Conservation (phyloP, 495 filamentous ascomycete species). For the Echria macrotheca region DNA sequence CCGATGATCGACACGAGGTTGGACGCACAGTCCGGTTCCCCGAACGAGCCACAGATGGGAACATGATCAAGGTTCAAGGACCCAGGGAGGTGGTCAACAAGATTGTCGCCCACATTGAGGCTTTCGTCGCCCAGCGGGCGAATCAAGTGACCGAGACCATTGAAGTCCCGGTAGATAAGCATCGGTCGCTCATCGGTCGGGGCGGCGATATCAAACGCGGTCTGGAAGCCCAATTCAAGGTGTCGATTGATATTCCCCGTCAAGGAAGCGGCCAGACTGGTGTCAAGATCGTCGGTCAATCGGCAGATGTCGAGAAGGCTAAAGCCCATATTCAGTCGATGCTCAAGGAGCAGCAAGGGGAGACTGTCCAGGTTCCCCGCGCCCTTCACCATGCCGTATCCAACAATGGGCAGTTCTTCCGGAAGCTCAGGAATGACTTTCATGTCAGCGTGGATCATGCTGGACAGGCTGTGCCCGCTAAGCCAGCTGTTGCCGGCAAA, state of each 20-base stretch:
- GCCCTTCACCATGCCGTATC: constrained; percentile 76
- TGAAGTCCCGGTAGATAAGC: constrained; percentile 81
- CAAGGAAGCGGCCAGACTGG: constrained; percentile 62
- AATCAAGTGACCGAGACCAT: constrained; percentile 69
- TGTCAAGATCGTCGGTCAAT: constrained; percentile 78
- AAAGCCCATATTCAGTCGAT: constrained; percentile 75
- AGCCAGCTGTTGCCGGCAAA: constrained; percentile 45
- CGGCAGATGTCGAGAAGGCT: constrained; percentile 72
- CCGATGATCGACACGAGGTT: constrained; percentile 71
- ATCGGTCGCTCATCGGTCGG: constrained; percentile 84
- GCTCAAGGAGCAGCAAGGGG: constrained; percentile 80
- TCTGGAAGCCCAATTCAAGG: constrained; percentile 84
- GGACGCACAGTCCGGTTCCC: constrained; percentile 90
- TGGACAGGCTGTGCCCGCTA: constrained; percentile 66
- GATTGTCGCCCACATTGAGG: constrained; percentile 74
- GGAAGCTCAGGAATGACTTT: constrained; percentile 72
- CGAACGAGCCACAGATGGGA: constrained; percentile 69
- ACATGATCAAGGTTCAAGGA: constrained; percentile 81
- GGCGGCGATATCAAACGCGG: constrained; percentile 78
- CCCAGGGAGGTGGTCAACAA: constrained; percentile 76
- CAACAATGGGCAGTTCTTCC: constrained; percentile 91
- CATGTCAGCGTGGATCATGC: constrained; percentile 86
- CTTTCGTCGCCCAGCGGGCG: constrained; percentile 71
- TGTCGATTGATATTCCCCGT: constrained; percentile 85
- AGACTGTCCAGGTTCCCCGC: constrained; percentile 75